Evolutionary conservation across 2,329 filamentous ascomycete species (phyloP).

Genomic region (Rosellinia necatrix): DNA sequence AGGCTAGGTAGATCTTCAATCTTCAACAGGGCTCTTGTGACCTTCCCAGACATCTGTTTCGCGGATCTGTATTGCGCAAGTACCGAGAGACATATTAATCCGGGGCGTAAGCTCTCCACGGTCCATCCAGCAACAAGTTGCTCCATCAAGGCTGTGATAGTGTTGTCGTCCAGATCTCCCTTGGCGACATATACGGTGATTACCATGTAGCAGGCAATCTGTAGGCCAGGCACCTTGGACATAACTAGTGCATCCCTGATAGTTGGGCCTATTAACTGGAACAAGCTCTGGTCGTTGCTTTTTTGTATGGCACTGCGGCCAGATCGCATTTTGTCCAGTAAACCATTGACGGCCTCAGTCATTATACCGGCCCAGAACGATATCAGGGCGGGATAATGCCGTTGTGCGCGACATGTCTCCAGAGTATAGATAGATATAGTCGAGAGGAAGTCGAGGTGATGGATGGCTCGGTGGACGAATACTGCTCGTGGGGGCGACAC

Average conservation of each 20-base stretch:
- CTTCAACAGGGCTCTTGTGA: conserved; percentile 71
- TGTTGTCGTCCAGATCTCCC: conserved; percentile 74
- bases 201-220: conserved; percentile 90
- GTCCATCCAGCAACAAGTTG: conserved; percentile 81
- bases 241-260: conserved; percentile 79
- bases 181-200: conserved; percentile 85
- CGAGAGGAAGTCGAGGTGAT: conserved; percentile 76
- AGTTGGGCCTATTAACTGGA: conserved; percentile 68
- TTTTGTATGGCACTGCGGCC: conserved; percentile 76
- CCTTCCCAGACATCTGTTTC: conserved; percentile 69
- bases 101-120: conserved; percentile 71
- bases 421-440: conserved; percentile 80
- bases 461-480: conserved; percentile 81
- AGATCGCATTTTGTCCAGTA: conserved; percentile 77
- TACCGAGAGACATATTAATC: conserved; percentile 78
- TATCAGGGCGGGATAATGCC: conserved; percentile 77
- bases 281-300: conserved; percentile 79
- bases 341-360: conserved; percentile 82
- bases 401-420: conserved; percentile 70
- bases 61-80: conserved; percentile 79
- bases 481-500: conserved; percentile 78
- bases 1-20: conserved; percentile 63
- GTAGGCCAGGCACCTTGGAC: conserved; percentile 76
- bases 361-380: conserved; percentile 91
- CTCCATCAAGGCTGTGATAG: conserved; percentile 88